These are phyloP conservation scores for Nitzschia sp. DNA, from an alignment of 108 stramenopile genomes.

Conservation along the genomic window DNA sequence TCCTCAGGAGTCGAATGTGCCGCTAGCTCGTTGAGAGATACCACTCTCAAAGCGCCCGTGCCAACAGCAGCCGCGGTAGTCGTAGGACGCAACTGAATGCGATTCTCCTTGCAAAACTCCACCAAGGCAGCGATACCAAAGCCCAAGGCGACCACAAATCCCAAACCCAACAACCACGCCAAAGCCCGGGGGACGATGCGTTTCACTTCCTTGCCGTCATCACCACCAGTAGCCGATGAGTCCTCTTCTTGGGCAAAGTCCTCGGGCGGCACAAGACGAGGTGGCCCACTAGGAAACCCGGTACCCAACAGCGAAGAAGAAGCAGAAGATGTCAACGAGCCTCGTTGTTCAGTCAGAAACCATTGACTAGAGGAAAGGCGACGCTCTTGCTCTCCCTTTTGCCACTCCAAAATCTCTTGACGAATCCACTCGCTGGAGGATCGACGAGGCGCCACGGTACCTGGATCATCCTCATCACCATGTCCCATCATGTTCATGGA, in stretches of 20 bases:
- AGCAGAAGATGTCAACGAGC: not conserved
- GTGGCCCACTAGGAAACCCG: not conserved
- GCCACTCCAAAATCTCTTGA: not conserved
- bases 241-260: not conserved
- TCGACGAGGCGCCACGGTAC: not conserved
- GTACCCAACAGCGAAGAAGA: not conserved
- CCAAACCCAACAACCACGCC: not conserved
- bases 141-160: not conserved
- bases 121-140: not conserved
- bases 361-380: not conserved
- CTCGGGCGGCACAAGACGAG: not conserved
- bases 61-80: not conserved
- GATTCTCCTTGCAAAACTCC: not conserved
- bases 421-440: not conserved
- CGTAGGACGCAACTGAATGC: not conserved
- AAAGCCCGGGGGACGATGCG: not conserved
- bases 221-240: not conserved
- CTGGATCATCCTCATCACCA: too few species aligned
- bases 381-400: not conserved
- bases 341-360: not conserved
- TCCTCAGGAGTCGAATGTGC: not conserved
- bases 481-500: too few species aligned
- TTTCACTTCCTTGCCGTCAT: not conserved
- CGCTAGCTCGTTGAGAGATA: not conserved
- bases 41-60: not conserved